Evolutionary conservation across 2,329 filamentous ascomycete genomes (phyloP).

Genomic region (Diaporthe citriasiana): DNA sequence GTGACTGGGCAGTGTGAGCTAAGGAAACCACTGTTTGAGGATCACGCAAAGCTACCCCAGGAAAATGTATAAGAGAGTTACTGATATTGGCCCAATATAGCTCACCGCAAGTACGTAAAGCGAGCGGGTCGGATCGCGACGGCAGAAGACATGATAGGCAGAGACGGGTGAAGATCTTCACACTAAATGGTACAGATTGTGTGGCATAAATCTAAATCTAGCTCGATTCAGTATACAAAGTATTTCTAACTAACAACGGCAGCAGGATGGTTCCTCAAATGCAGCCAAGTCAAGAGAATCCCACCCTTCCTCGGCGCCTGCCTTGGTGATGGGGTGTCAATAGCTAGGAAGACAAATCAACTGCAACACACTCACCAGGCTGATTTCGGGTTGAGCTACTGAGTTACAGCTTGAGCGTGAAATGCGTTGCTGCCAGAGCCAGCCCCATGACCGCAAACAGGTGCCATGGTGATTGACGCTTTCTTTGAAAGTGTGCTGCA

Average conservation of each 20-base stretch:
- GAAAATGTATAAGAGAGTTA: constrained; percentile 43
- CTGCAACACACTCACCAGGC: constrained; percentile 75
- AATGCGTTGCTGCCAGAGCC: constrained; percentile 68
- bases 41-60: constrained; percentile 48
- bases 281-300: constrained; percentile 62
- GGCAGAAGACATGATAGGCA: constrained; percentile 72
- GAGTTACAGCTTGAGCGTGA: constrained; percentile 69
- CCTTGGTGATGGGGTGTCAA: constrained; percentile 54
- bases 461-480: constrained; percentile 16
- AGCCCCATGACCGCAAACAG: constrained; percentile 45
- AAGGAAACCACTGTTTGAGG: constrained; percentile 67
- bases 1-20: not conserved
- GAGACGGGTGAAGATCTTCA: constrained; percentile 68
- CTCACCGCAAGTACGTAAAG: constrained; percentile 70
- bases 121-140: constrained; percentile 69
- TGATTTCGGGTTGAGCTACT: constrained; percentile 53
- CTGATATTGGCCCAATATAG: constrained; percentile 44
- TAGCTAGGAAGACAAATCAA: constrained; percentile 59
- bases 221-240: constrained; percentile 48
- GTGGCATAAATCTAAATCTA: constrained; percentile 1
- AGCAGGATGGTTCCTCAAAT: constrained; percentile 63
- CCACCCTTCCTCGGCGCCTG: constrained; percentile 60
- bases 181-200: constrained; percentile 52
- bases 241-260: constrained; percentile 54
- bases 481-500: constrained; percentile 18